Percentiles rank a stretch among this genome's conserved stretches.
phyloP scores from a whole-genome alignment of 2,329 filamentous ascomycete species.

The Trichoderma gracile region DNA sequence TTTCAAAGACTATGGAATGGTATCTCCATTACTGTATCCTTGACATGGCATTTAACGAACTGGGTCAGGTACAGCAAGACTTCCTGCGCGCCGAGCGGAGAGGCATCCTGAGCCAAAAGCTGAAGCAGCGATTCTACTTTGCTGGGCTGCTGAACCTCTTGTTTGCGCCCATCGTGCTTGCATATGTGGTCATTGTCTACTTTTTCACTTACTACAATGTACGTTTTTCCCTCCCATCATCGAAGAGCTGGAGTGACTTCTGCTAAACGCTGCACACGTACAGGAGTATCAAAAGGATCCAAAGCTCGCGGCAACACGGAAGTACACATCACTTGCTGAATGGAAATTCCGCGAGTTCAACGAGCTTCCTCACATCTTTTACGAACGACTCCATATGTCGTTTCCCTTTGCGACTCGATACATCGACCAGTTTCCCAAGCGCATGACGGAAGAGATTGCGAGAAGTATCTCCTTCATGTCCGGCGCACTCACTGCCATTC shows the following conservation, averaged over 20 bases:
- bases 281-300: conserved; percentile 95
- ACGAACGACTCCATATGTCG: conserved; percentile 88
- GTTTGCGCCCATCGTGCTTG: conserved; percentile 82
- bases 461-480: conserved; percentile 85
- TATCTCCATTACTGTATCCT: conserved; percentile 87
- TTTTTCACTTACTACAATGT: conserved; percentile 95
- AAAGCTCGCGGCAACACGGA: conserved; percentile 74
- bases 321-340: conserved; percentile 89
- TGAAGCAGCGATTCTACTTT: conserved; percentile 77
- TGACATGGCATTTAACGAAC: conserved; percentile 89
- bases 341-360: conserved; percentile 99
- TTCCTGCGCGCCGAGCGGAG: conserved; percentile 85
- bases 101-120: conserved; percentile 71
- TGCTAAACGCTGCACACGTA: not conserved
- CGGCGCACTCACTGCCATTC: conserved; percentile 81
- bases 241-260: no score
- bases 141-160: conserved; percentile 84
- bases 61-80: conserved; percentile 81
- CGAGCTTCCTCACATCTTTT: conserved; percentile 88
- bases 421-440: conserved; percentile 93
- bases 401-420: conserved; percentile 91
- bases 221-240: not conserved
- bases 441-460: conserved; percentile 83
- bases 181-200: conserved; percentile 83
- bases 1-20: conserved; percentile 90